Base-by-base conservation (phyloP, 1,139 yeast genomes). In the Yamadazyma sp. region DNA sequence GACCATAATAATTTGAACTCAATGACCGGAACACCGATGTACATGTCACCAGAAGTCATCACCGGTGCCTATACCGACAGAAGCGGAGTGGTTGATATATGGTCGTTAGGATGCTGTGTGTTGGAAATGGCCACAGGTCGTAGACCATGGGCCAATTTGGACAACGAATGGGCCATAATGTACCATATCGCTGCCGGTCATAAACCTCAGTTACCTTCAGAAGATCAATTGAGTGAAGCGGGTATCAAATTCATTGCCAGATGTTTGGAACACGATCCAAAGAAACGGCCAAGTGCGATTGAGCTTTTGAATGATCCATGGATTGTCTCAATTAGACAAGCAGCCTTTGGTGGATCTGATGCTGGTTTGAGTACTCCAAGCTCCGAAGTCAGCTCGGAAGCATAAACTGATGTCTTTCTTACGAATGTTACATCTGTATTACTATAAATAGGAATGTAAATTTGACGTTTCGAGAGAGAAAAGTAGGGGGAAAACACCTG, bases 131-230 rank as follows among this genome's bases (percentile, higher is more conserved):
- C 87, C 3, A 84, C 92, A 0, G 94, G 94, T 12, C 72, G 85
- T 50, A 67, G 92, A 46, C 94, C 94, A 18, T 85, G 94, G 94
- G 87, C 95, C 13, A 86, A 89, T 58, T 70, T 89, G 47, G 98
- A 92, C 56, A 92, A 92, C 55, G 97, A 90, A 58, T 92, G 95
- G 95, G 97, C 97, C 1, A 88, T 92, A 35, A 90, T 92, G 97
- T 92, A 90, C 56, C 97, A 89, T 59, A 92, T 92, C 53, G 97
- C 97, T 1, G 95, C 96, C 1, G 96, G 97, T 1, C 95, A 88
- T 55, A 73, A 81, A 46, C 98, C 98, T 1, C 89, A 79, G 51
- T 69, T 92, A 40, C 98, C 98, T 3, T 62, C 82, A 0, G 62
- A 75, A 2, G 94, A 86, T 42, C 96, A 89, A 59, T 67, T 92